A percentile compares a stretch with the other conserved stretches of the same genome.
Conservation (phyloP, 805 yeast genomes). For the Ogataea corticis region DNA sequence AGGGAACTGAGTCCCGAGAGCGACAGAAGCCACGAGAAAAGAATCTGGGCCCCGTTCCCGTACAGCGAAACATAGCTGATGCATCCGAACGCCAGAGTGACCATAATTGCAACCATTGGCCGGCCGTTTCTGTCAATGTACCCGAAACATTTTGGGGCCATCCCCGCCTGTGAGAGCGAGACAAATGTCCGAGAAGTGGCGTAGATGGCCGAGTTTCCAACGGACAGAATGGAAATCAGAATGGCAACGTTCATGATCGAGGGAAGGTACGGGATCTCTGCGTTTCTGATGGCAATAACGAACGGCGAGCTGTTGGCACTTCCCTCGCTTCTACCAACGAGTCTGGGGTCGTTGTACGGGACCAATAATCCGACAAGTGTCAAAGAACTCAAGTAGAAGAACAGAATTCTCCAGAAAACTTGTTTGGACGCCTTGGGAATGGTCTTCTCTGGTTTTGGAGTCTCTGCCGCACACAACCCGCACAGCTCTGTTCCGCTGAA, state of each 20-base stretch:
- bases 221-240: constrained; percentile 41
- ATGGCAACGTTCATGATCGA: constrained; percentile 43
- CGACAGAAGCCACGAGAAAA: constrained; percentile 51
- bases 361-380: constrained; percentile 48
- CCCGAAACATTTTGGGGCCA: constrained; percentile 43
- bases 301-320: constrained; percentile 46
- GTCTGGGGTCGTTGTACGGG: constrained; percentile 41
- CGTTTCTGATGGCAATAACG: constrained; percentile 45
- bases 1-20: constrained; percentile 49
- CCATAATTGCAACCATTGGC: constrained; percentile 45
- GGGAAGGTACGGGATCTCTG: constrained; percentile 38
- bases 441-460: constrained; percentile 46
- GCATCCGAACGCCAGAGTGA: constrained; percentile 43
- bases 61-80: constrained; percentile 48
- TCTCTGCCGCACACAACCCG: constrained; percentile 53
- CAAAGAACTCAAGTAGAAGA: constrained; percentile 48
- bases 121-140: constrained; percentile 53
- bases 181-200: constrained; percentile 56
- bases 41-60: constrained; percentile 35
- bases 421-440: constrained; percentile 55
- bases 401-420: constrained; percentile 54
- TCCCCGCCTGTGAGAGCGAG: constrained; percentile 45
- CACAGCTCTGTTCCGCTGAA: constrained; percentile 55
- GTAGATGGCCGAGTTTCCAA: constrained; percentile 57
- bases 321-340: constrained; percentile 31